Evolutionary conservation across 2,329 filamentous ascomycete species (phyloP), one percentile per base, ranked within the genome.

Genomic region (Thelonectria olida): DNA sequence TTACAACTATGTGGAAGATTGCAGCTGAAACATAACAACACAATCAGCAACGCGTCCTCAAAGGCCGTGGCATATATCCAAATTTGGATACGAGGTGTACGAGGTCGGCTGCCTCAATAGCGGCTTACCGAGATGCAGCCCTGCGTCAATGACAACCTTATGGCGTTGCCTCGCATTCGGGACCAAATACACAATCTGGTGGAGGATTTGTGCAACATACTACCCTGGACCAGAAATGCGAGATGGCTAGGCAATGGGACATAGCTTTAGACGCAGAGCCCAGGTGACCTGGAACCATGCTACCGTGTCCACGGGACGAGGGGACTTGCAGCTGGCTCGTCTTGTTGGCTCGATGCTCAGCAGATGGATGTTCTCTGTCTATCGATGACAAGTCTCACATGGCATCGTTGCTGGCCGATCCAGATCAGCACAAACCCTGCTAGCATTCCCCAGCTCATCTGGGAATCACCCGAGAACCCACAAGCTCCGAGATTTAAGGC

Each of bases 371-470:
- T 28, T 49, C 44, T 59, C 8, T 31, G 48, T 61, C 34, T 45
- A 60, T 58, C 49, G 52, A 54, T 34, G 44, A 34, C 39, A 51
- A 19, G 47, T 48, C 54, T 60, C 51, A 38, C 36, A 59, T 42
- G 28, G 39, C 31, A 39, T 50, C 48, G 52, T 51, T 36, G 54
- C 65, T 62, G 61, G 62, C 22, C 60, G 64, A 72, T 72, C 66
- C 62, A 69, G 69, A 72, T 72, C 69, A 72, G 51, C 69, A 27
- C 61, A 45, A 62, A 45, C 69, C 69, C 61, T 71, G 68, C 68
- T 71, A 69, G 68, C 60, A 61, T 57, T 64, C 65, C 59, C 62
- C 62, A 62, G 61, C 49, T 47, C 61, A 68, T 71, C 69, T 72
- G 67, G 54, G 52, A 66, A 65, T 72, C 65, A 65, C 63, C 58